Conservation (phyloP, 2,329 filamentous ascomycete species). For the Talaromyces verruculosus region DNA sequence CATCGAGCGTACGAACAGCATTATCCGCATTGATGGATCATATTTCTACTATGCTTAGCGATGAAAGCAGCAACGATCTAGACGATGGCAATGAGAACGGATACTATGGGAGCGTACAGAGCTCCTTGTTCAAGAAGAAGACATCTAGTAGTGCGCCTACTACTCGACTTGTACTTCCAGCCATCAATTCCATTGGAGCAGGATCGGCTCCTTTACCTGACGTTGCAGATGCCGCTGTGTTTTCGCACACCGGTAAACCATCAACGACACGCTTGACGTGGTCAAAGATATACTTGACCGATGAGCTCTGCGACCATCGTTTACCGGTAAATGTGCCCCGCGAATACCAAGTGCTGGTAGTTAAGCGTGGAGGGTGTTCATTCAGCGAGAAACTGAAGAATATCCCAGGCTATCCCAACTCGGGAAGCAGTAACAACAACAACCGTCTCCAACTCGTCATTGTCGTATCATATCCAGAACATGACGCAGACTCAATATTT, state of each 20-base stretch:
- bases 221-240: constrained; percentile 54
- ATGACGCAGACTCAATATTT: constrained; percentile 46
- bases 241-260: constrained; percentile 38
- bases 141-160: constrained; percentile 18
- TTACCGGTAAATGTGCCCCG: constrained; percentile 54
- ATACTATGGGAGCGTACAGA: background rate
- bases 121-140: constrained; percentile 12
- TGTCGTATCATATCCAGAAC: constrained; percentile 59
- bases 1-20: constrained; percentile 40
- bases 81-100: background rate
- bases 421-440: constrained; percentile 49
- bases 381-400: constrained; percentile 81
- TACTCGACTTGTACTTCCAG: constrained; percentile 47
- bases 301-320: constrained; percentile 61
- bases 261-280: constrained; percentile 60
- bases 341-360: constrained; percentile 72
- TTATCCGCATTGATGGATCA: constrained; percentile 52
- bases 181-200: constrained; percentile 51
- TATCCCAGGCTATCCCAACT: constrained; percentile 71
- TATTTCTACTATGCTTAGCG: constrained; percentile 52
- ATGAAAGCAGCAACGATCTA: constrained; percentile 15
- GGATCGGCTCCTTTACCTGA: constrained; percentile 69
- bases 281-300: constrained; percentile 70
- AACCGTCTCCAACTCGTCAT: constrained; percentile 72
- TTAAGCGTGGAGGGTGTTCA: constrained; percentile 78